Conservation (phyloP, 306 rosid species). For the Purshia tridentata region DNA sequence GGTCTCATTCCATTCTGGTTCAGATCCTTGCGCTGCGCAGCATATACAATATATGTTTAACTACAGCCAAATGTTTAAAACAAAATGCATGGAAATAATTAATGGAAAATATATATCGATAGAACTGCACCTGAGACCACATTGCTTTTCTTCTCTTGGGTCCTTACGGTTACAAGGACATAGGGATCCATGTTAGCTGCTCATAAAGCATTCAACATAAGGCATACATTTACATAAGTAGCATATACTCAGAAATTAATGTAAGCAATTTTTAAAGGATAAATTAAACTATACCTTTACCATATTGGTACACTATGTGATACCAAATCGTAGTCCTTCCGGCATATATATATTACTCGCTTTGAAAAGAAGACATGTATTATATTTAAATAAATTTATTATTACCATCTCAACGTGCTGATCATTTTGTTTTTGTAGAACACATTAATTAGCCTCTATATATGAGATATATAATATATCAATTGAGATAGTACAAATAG, state of each 20-base stretch:
- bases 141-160: constrained; percentile 74
- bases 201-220: constrained; percentile 6
- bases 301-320: no score
- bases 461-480: no score
- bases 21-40: constrained; percentile 56
- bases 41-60: not conserved
- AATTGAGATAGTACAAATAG: no score
- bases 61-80: not conserved
- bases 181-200: constrained; percentile 78
- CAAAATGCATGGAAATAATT: not conserved
- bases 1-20: constrained; percentile 77
- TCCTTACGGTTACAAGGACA: constrained; percentile 60
- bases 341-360: no score
- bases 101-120: not conserved
- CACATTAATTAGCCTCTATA: no score
- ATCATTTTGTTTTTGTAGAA: no score
- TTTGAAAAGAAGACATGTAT: no score
- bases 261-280: not conserved
- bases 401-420: no score
- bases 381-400: no score
- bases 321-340: no score
- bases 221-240: not conserved
- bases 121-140: constrained; percentile 50
- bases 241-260: not conserved
- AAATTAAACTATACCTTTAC: no score